These are phyloP conservation scores for Cinchona pubescens DNA, from an alignment of 257 asterid genomes.

Conservation along the genomic window DNA sequence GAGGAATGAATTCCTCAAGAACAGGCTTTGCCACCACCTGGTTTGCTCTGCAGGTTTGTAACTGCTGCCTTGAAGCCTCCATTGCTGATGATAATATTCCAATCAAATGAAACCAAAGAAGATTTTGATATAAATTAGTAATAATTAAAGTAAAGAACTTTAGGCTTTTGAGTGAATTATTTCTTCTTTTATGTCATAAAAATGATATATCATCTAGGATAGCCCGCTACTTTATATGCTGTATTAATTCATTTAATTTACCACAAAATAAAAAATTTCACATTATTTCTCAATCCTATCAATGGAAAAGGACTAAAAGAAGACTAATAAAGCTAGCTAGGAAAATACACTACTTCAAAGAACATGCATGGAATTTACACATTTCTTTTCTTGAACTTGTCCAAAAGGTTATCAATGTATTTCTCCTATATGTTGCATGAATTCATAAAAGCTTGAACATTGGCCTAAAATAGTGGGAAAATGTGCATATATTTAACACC, in stretches of 20 bases:
- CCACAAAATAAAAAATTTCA: too few species aligned
- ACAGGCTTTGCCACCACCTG: slow-evolving; percentile 53
- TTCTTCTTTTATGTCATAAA: background rate
- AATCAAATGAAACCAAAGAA: background rate
- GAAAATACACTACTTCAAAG: background rate
- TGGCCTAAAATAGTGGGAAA: background rate
- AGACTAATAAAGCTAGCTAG: slow-evolving; percentile 11
- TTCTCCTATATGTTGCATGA: background rate
- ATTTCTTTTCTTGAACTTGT: background rate
- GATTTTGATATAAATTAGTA: background rate
- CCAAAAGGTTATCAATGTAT: background rate
- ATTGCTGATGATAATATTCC: slow-evolving; percentile 56
- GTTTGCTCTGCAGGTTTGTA: slow-evolving; percentile 48
- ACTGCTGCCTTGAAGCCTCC: slow-evolving; percentile 87
- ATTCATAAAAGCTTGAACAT: background rate
- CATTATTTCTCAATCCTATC: slow-evolving; percentile 17
- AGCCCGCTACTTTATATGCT: background rate
- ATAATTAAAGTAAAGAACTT: background rate
- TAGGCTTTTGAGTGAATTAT: background rate
- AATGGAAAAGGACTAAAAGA: slow-evolving; percentile 10
- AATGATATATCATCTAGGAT: slow-evolving; percentile 7
- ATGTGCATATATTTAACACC: background rate
- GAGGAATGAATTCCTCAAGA: slow-evolving; percentile 88
- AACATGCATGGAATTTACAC: slow-evolving; percentile 1
- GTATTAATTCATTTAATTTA: background rate